Conservation (phyloP, 768 basidiomycete genomes). For the Mrakia frigida region DNA sequence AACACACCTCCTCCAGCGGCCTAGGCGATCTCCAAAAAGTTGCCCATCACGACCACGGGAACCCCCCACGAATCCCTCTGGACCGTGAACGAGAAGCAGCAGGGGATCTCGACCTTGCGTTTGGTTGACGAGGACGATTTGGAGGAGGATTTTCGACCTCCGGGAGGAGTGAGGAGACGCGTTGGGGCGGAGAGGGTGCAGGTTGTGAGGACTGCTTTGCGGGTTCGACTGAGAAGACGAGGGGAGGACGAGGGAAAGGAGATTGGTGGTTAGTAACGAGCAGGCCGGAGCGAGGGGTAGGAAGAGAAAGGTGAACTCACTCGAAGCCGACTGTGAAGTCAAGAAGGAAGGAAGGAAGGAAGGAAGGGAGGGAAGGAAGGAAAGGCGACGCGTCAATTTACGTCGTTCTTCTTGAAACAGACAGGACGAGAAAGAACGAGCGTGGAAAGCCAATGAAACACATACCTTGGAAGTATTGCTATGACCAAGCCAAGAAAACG, state of each 20-base stretch:
- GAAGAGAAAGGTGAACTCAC: neutral
- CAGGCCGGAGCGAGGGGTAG: neutral
- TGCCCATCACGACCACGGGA: conserved; percentile 18
- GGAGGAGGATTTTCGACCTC: neutral
- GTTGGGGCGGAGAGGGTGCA: conserved; percentile 26
- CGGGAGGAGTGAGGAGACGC: neutral
- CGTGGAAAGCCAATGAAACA: neutral
- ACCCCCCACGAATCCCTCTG: conserved; percentile 21
- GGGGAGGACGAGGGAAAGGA: neutral
- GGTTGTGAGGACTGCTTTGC: conserved; percentile 32
- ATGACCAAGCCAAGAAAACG: neutral
- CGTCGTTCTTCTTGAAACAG: too few relatives aligned
- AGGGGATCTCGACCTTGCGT: conserved; percentile 9
- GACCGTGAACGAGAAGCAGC: conserved; percentile 30
- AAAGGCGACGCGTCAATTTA: neutral
- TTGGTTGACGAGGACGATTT: neutral
- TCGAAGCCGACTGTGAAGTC: conserved; percentile 29
- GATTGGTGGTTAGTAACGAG: neutral
- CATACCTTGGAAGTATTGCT: conserved; percentile 30
- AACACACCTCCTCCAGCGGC: too few relatives aligned
- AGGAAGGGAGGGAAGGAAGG: neutral
- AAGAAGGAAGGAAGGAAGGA: neutral
- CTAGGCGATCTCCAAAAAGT: conserved; percentile 11
- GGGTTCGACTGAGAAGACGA: neutral
- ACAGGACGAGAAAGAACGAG: too few relatives aligned